These are phyloP conservation scores for Aspergillus ellipticus DNA, from an alignment of 495 filamentous ascomycete genomes.

Conservation along the genomic window DNA sequence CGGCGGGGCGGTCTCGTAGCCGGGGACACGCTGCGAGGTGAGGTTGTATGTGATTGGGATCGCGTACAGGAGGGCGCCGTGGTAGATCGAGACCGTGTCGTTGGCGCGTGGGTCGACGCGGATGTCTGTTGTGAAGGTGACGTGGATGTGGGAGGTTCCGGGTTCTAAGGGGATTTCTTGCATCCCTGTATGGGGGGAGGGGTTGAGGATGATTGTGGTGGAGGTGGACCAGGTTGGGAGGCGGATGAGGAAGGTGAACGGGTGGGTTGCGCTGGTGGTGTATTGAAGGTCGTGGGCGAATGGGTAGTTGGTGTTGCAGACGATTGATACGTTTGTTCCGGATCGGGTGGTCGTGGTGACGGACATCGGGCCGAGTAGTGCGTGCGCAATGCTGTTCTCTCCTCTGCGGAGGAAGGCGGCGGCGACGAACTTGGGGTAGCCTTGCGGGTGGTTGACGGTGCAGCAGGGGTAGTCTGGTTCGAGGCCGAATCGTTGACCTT, in stretches of 20 bases:
- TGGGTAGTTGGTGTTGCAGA: neutral
- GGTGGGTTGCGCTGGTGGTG: too few species aligned
- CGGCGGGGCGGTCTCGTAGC: slow-evolving; percentile 16
- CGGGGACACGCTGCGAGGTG: slow-evolving; percentile 11
- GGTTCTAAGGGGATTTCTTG: neutral
- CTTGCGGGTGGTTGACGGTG: slow-evolving; percentile 63
- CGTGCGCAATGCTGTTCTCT: slow-evolving; percentile 15
- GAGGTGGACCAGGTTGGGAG: too few species aligned
- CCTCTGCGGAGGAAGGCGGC: slow-evolving; percentile 15
- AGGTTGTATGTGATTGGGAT: slow-evolving; percentile 37
- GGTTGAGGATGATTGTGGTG: too few species aligned
- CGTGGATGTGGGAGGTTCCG: too few species aligned
- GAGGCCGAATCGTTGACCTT: slow-evolving; percentile 22
- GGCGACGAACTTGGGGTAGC: slow-evolving; percentile 56
- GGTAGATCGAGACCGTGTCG: slow-evolving; percentile 49
- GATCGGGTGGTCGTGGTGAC: neutral
- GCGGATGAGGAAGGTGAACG: slow-evolving; percentile 13
- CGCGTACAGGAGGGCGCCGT: slow-evolving; percentile 53
- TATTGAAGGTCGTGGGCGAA: neutral
- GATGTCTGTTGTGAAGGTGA: too few species aligned
- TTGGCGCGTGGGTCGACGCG: slow-evolving; percentile 41
- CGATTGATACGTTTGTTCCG: neutral
- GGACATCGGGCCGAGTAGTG: slow-evolving; percentile 16
- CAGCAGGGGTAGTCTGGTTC: slow-evolving; percentile 52
- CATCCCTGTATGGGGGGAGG: too few species aligned